These are phyloP conservation scores for Globisporangium nagaii DNA, from an alignment of 352 stramenopile genomes.

Conservation along the genomic window DNA sequence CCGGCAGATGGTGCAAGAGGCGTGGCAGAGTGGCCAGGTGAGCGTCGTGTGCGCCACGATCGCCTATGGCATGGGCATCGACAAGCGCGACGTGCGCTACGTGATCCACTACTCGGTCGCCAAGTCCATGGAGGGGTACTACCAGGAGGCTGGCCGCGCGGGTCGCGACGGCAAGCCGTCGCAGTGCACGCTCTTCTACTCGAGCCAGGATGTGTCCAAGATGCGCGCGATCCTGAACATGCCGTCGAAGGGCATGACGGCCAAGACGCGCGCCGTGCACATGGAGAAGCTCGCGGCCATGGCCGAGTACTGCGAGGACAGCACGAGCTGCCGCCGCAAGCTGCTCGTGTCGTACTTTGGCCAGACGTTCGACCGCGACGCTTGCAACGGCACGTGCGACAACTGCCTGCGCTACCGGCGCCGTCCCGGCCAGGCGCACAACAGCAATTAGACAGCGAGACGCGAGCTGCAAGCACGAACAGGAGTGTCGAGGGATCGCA, in stretches of 20 bases:
- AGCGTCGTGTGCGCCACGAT: constrained; percentile 95
- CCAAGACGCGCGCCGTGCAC: constrained; percentile 61
- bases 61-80: constrained; percentile 95
- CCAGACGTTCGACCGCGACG: constrained; percentile 57
- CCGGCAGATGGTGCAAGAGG: constrained; percentile 73
- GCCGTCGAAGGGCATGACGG: constrained; percentile 75
- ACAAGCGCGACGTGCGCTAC: constrained; percentile 93
- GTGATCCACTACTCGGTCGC: constrained; percentile 91
- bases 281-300: constrained; percentile 76
- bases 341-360: constrained; percentile 79
- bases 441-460: constrained; percentile 1
- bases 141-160: constrained; percentile 95
- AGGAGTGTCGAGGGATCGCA: too few relatives aligned
- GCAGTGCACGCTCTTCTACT: constrained; percentile 91
- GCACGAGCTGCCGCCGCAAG: constrained; percentile 66
- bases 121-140: constrained; percentile 97
- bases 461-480: neutral
- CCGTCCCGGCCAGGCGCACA: neutral
- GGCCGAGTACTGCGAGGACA: constrained; percentile 75
- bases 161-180: constrained; percentile 93
- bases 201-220: constrained; percentile 70
- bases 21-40: constrained; percentile 66
- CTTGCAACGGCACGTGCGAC: constrained; percentile 40
- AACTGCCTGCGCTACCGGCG: constrained; percentile 11
- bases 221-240: constrained; percentile 78